A percentile compares a stretch with the other conserved stretches of the same genome.
These are phyloP conservation scores for Leishmania major DNA, from an alignment of 208 protist species.

Conservation along the genomic window DNA sequence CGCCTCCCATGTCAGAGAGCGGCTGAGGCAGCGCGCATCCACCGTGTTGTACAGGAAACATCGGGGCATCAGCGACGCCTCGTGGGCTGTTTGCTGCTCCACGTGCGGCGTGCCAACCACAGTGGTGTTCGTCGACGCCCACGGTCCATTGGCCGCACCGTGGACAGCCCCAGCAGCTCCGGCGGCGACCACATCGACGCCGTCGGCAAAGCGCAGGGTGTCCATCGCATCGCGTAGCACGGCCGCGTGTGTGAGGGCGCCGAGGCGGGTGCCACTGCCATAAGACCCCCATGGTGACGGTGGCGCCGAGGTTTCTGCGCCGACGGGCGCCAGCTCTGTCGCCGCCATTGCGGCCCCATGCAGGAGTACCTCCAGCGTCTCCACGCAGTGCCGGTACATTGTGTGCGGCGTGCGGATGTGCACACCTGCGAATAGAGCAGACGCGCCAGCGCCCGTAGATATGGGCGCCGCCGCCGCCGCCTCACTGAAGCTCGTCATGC, in stretches of 20 bases:
- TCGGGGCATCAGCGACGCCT: not conserved
- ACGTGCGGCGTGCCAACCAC: no score
- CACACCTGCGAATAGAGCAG: not conserved
- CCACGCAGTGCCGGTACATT: conserved; percentile 28
- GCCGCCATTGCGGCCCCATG: conserved; percentile 27
- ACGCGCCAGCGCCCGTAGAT: not conserved
- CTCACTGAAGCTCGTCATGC: conserved; percentile 7
- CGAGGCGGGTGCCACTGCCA: conserved; percentile 4
- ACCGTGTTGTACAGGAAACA: conserved; percentile 31
- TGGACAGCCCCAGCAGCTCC: not conserved
- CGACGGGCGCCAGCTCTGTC: not conserved
- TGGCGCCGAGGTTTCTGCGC: not conserved
- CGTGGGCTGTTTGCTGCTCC: not conserved
- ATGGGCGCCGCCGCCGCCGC: not conserved
- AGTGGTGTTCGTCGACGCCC: not conserved
- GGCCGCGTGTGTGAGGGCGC: conserved; percentile 10
- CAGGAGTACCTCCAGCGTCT: conserved; percentile 28
- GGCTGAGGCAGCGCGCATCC: conserved; percentile 26
- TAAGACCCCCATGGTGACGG: not conserved
- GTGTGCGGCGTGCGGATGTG: conserved; percentile 11
- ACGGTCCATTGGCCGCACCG: not conserved
- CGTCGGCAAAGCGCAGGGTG: not conserved
- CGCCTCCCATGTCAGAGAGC: conserved; percentile 26
- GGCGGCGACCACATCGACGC: conserved; percentile 7
- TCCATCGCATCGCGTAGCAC: conserved; percentile 9